Evolutionary conservation across 1,139 yeast genomes (phyloP).

Genomic region (Zygosaccharomyces pseudobailii): DNA sequence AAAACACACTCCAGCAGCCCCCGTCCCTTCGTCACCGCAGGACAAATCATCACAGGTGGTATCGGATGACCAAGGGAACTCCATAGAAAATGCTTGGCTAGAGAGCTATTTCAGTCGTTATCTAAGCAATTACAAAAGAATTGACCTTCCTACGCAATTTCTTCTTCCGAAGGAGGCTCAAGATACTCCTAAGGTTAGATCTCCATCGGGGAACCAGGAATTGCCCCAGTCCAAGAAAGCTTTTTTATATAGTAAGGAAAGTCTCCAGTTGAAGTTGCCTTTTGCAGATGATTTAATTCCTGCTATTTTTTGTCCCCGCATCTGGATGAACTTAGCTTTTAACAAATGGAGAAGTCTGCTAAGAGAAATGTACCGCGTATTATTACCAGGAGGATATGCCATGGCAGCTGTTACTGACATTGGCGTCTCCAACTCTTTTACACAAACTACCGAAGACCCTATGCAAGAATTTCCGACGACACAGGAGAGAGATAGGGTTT

Average conservation of each 20-base stretch:
- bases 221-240: conserved; percentile 14
- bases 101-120: conserved; percentile 11
- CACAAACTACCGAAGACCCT: conserved; percentile 8
- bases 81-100: conserved; percentile 12
- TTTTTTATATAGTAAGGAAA: conserved; percentile 19
- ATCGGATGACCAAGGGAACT: neutral
- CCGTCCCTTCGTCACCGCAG: conserved; percentile 6
- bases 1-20: conserved; percentile 6
- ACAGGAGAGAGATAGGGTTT: conserved; percentile 22
- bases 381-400: conserved; percentile 30
- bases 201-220: conserved; percentile 8
- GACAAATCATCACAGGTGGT: conserved; percentile 5
- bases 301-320: conserved; percentile 27
- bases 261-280: conserved; percentile 25
- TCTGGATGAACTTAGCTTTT: conserved; percentile 26
- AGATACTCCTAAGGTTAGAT: conserved; percentile 6
- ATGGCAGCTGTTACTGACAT: conserved; percentile 25
- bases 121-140: conserved; percentile 11
- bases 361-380: conserved; percentile 26
- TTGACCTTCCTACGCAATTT: conserved; percentile 13
- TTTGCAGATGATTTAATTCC: conserved; percentile 27
- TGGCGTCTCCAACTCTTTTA: conserved; percentile 21
- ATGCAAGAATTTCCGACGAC: conserved; percentile 19
- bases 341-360: conserved; percentile 29
- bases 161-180: conserved; percentile 10